phyloP scores from a whole-genome alignment of 441 rosid genomes.

The Populus trichocarpa region DNA sequence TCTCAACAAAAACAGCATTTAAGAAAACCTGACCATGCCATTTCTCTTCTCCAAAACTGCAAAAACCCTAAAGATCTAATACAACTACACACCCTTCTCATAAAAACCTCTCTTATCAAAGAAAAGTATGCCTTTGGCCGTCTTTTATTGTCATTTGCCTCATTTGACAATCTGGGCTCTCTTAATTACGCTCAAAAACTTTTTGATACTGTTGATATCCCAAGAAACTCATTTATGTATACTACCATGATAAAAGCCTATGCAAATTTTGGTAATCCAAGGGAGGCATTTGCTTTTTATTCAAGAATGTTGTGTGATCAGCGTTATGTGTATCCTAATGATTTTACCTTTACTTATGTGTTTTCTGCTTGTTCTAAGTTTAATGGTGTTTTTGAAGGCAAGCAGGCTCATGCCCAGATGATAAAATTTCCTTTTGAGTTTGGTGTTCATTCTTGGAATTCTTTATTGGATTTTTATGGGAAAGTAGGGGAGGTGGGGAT shows the following conservation, averaged over 20 bases:
- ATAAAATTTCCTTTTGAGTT: conserved; percentile 19
- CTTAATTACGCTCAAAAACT: conserved; percentile 20
- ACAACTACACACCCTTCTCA: too few relatives aligned
- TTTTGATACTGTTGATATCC: conserved; percentile 7
- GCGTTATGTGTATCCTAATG: conserved; percentile 14
- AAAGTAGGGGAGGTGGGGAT: conserved; percentile 21
- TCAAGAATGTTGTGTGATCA: conserved; percentile 12
- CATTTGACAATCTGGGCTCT: conserved; percentile 2
- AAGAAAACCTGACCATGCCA: too few relatives aligned
- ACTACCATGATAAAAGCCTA: conserved; percentile 20
- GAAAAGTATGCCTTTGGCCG: conserved; percentile 26
- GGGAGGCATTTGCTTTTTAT: conserved; percentile 1
- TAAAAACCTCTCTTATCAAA: conserved; percentile 20
- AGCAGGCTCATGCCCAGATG: conserved; percentile 26
- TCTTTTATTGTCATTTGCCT: conserved; percentile 21
- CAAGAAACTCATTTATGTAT: conserved; percentile 20
- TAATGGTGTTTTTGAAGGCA: conserved; percentile 22
- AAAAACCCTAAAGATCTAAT: too few relatives aligned
- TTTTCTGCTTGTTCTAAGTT: conserved; percentile 28
- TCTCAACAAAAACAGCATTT: too few relatives aligned
- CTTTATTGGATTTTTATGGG: conserved; percentile 8
- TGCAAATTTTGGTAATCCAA: conserved; percentile 7
- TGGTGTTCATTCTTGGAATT: conserved; percentile 23
- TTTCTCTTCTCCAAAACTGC: too few relatives aligned
- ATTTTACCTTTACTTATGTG: conserved; percentile 17